These are phyloP conservation scores for Fusarium guadeloupense DNA, from an alignment of 2,329 filamentous ascomycete genomes.

Conservation along the genomic window DNA sequence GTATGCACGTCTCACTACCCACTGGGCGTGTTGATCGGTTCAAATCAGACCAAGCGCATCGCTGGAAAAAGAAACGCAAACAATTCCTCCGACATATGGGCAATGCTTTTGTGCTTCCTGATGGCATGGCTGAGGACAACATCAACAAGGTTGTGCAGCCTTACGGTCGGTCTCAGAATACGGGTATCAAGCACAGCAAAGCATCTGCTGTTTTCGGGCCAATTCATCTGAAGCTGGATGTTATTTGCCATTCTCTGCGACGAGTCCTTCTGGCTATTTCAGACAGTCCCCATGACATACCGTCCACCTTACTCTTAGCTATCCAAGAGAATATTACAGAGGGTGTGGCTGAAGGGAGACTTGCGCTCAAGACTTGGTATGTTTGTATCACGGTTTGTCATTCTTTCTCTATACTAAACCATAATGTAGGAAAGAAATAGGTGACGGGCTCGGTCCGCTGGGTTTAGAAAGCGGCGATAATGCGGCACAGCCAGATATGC, in stretches of 20 bases:
- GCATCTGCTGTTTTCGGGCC: conserved; percentile 23
- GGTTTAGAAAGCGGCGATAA: conserved; percentile 21
- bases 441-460: conserved; percentile 7
- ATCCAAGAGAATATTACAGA: conserved; percentile 41
- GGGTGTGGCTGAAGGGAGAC: conserved; percentile 37
- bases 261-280: conserved; percentile 28
- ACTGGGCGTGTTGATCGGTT: conserved; percentile 41
- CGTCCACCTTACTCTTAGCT: conserved; percentile 40
- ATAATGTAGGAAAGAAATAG: conserved; percentile 43
- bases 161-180: not conserved
- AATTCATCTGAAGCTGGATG: conserved; percentile 38
- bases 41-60: conserved; percentile 37
- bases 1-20: conserved; percentile 43
- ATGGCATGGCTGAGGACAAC: conserved; percentile 45
- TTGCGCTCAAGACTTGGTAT: conserved; percentile 50
- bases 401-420: conserved; percentile 3
- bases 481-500: conserved; percentile 43
- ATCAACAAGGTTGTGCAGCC: conserved; percentile 35
- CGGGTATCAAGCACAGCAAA: not conserved
- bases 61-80: conserved; percentile 44
- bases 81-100: conserved; percentile 44
- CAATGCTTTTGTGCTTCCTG: conserved; percentile 50
- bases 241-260: conserved; percentile 35
- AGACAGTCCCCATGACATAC: conserved; percentile 37
- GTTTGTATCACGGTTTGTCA: not conserved